Base-by-base conservation (phyloP, 768 basidiomycete species). In the Kwoniella dendrophila region DNA sequence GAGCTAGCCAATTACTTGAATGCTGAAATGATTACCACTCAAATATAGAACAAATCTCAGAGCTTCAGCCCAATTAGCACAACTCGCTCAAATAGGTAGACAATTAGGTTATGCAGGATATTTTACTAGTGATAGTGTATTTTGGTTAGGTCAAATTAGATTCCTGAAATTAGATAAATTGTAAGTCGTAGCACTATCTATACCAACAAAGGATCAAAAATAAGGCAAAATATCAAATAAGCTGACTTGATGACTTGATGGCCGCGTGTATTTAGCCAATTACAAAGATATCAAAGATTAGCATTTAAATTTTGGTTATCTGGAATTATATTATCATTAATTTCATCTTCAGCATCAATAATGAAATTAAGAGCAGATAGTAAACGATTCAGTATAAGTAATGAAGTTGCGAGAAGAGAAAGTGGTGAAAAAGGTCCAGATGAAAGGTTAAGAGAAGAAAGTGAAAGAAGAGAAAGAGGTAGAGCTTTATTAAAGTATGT, bases 91-190 rank as follows among this genome's bases (percentile, higher is more conserved):
- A 24, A 86, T 96, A 68, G 87, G 84, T 33, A 84, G 91, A 49
- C 95, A 98, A 78, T 75, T 98, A 18, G 85, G 85, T 2, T 98
- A 97, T 82, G 92, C 91, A 64, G 88, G 87, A 2, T 99, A 90
- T 79, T 84, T 96, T 45, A 77, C 86, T 10, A 86, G 89, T 71
- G 96, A 99, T 77, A 84, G 86, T 50, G 73, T 96, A 62, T 82
- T 88, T 70, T 99, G 92, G 92, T 92, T 93, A 74, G 64, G 87
- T 73, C 51, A 58, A 24, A 69, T 78, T 60, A 60, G 68, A 12
- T 75, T 77, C 65, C 56, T 80, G 7, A 51, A 66, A 45, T 62
- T 70, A 26, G 69, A 70, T 48, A 70, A 76, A 27, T 63, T 72
- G 77, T 77, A 48, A 57, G 76, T 67, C 1, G 27, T 2, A 7